phyloP scores from a whole-genome alignment of 2,329 filamentous ascomycete genomes.

The Bipolaris oryzae region DNA sequence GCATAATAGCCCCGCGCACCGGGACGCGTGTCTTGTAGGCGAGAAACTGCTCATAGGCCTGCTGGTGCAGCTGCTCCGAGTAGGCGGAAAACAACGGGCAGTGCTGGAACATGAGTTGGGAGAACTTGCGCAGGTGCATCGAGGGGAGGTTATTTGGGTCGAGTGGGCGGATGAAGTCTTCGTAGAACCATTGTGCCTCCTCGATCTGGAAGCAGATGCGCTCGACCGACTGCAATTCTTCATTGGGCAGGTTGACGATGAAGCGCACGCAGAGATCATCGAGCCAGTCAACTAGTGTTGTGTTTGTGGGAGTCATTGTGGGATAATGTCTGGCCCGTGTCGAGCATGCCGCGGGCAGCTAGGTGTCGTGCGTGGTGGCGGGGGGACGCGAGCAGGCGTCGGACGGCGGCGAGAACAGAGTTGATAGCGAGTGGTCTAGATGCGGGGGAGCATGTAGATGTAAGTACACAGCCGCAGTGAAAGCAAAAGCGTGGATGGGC shows the following conservation, averaged over 20 bases:
- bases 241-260: slow-evolving; percentile 92
- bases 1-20: slow-evolving; percentile 89
- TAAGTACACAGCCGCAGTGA: slow-evolving; percentile 40
- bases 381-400: slow-evolving; percentile 8
- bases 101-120: slow-evolving; percentile 88
- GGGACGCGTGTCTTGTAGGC: slow-evolving; percentile 94
- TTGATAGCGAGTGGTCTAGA: slow-evolving; percentile 19
- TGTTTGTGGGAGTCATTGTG: slow-evolving; percentile 74
- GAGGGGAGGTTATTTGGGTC: slow-evolving; percentile 81
- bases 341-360: slow-evolving; percentile 62
- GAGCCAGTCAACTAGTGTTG: slow-evolving; percentile 93
- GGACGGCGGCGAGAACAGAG: not conserved
- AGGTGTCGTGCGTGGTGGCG: slow-evolving; percentile 18
- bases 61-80: slow-evolving; percentile 75
- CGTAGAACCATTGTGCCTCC: slow-evolving; percentile 99
- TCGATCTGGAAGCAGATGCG: slow-evolving; percentile 98
- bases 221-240: slow-evolving; percentile 87
- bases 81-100: slow-evolving; percentile 87
- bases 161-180: slow-evolving; percentile 94
- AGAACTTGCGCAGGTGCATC: slow-evolving; percentile 84
- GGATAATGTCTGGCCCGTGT: slow-evolving; percentile 54
- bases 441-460: not conserved
- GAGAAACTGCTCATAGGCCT: slow-evolving; percentile 89
- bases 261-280: slow-evolving; percentile 98
- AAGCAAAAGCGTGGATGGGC: slow-evolving; percentile 32